Conservation (phyloP, 805 yeast genomes). For the Candida pseudoglaebosa region DNA sequence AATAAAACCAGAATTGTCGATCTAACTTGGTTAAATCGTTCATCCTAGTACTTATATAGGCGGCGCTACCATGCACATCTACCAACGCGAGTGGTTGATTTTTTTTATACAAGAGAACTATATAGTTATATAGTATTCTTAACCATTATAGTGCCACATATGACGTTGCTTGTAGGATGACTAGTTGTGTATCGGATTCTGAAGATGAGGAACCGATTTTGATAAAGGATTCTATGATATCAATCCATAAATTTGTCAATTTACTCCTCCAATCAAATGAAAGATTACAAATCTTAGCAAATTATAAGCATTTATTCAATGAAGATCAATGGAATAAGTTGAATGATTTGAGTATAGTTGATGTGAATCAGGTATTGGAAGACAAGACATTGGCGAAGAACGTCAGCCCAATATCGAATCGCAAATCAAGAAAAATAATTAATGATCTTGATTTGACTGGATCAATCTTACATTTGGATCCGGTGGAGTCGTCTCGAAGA, state of each 20-base stretch:
- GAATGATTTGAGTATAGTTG: not conserved
- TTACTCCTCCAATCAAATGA: not conserved
- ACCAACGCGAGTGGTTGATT: no score
- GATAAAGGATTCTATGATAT: conserved; percentile 12
- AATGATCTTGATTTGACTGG: conserved; percentile 6
- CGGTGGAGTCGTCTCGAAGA: conserved; percentile 5
- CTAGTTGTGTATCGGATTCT: conserved; percentile 26
- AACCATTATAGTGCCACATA: no score
- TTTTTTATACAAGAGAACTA: no score
- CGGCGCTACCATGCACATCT: no score
- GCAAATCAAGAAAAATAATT: not conserved
- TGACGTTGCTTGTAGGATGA: conserved; percentile 3
- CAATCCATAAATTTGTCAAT: conserved; percentile 7
- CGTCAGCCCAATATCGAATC: not conserved
- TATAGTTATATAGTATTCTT: no score
- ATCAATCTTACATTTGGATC: conserved; percentile 6
- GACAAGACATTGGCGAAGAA: conserved; percentile 1
- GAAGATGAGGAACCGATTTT: conserved; percentile 19
- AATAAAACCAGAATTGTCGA: no score
- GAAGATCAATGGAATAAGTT: conserved; percentile 4
- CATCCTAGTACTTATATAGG: no score
- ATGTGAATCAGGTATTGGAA: conserved; percentile 3
- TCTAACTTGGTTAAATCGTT: no score
- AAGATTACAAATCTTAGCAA: not conserved
- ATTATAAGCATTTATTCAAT: not conserved